Base-by-base conservation (phyloP, 2,329 filamentous ascomycete genomes). In the Ophiocordyceps australis region DNA sequence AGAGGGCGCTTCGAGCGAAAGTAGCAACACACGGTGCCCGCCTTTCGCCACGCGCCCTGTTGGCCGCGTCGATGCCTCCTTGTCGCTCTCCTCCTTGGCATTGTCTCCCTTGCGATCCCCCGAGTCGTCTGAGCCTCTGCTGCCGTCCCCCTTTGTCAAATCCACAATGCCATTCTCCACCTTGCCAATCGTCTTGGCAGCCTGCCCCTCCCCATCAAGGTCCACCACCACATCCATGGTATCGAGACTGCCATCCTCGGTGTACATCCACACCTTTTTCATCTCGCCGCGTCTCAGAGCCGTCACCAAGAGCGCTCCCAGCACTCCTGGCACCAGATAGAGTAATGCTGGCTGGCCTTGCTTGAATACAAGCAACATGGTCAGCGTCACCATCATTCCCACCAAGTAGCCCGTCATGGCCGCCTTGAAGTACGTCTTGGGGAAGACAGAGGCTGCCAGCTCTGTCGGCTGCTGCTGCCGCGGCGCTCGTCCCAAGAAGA, bases 281-380 rank as follows among this genome's bases (percentile, higher is more conserved):
- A 86, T 35, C 41, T 95, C 83, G 3, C 82, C 77, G 9, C 73
- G 67, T 12, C 63, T 44, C 5, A 73, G 37, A 0, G 76, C 86
- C 3, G 78, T 89, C 4, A 71, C 48, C 76, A 81, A 91, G 2
- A 89, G 44, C 2, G 74, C 65, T 2, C 65, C 59, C 5, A 94
- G 54, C 0, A 95, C 81, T 1, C 79, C 75, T 0, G 86, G 86
- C 0, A 95, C 89, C 6, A 98, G 68, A 44, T 95, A 95, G 10
- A 98, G 56, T 17, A 98, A 60, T 7, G 89, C 86, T 1, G 86
- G 86, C 44, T 98, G 86, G 3, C 80, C 81, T 33, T 81, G 81
- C 24, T 75, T 64, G 41, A 72, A 89, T 8, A 81, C 53, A 25
- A 83, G 60, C 52, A 95, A 76, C 39, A 83, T 77, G 1, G 63